phyloP scores from a whole-genome alignment of 768 basidiomycete species.

The Mycena maculata region DNA sequence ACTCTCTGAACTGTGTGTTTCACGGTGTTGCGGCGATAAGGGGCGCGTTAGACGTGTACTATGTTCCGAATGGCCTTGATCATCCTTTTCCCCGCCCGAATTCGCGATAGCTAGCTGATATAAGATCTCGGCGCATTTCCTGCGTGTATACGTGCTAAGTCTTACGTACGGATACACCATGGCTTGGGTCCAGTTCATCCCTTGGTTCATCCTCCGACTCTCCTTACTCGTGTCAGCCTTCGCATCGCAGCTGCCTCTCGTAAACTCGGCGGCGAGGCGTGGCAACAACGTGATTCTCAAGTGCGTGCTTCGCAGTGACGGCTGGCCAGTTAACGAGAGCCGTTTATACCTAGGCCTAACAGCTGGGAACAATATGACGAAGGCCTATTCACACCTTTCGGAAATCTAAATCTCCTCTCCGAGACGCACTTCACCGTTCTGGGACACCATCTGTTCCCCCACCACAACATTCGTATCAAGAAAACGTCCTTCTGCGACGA shows the following conservation, averaged over 20 bases:
- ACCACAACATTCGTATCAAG: constrained; percentile 54
- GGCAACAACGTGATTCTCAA: too few relatives aligned
- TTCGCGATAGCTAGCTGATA: too few relatives aligned
- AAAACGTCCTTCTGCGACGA: constrained; percentile 51
- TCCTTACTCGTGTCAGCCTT: background rate
- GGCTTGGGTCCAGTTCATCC: background rate
- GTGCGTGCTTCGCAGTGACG: too few relatives aligned
- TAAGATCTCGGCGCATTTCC: too few relatives aligned
- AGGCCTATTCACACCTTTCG: constrained; percentile 27
- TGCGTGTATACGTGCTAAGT: too few relatives aligned
- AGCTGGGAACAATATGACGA: constrained; percentile 24
- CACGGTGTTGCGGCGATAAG: too few relatives aligned
- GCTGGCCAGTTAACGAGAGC: background rate
- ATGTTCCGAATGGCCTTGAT: too few relatives aligned
- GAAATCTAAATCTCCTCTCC: constrained; percentile 33
- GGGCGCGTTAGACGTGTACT: too few relatives aligned
- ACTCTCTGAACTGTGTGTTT: too few relatives aligned
- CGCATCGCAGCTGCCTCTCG: background rate
- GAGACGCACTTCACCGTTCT: constrained; percentile 50
- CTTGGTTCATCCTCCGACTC: background rate
- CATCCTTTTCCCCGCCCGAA: too few relatives aligned
- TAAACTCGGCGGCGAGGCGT: background rate
- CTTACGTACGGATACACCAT: too few relatives aligned
- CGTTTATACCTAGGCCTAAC: background rate
- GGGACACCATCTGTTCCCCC: constrained; percentile 58